Percentiles rank a stretch among this genome's conserved stretches.
Conservation (phyloP, 306 rosid genomes). For the Cucumis sativus region DNA sequence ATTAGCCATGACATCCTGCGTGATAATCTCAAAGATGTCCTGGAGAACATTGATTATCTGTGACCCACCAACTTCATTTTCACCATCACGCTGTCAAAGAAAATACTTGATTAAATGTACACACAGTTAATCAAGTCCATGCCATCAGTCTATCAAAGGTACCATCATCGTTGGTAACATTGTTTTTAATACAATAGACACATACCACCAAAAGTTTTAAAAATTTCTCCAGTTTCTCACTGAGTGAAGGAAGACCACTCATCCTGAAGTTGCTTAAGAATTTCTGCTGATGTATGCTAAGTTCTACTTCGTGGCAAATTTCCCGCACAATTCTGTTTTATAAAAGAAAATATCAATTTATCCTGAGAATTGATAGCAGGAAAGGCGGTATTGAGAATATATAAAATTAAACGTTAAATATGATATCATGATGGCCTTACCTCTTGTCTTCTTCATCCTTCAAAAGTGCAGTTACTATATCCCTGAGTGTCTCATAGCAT, state of each 20-base stretch:
- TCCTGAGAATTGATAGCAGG: neutral
- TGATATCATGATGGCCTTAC: slow-evolving; percentile 35
- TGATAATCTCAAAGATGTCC: slow-evolving; percentile 85
- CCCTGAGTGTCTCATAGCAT: slow-evolving; percentile 78
- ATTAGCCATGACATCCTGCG: slow-evolving; percentile 69
- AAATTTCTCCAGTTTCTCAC: slow-evolving; percentile 78
- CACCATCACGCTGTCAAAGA: slow-evolving; percentile 43
- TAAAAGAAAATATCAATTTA: slow-evolving; percentile 9
- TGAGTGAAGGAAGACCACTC: slow-evolving; percentile 72
- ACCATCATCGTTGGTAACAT: neutral
- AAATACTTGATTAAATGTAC: slow-evolving; percentile 9
- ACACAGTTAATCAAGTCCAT: slow-evolving; percentile 2
- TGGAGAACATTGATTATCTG: slow-evolving; percentile 83
- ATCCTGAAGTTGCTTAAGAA: slow-evolving; percentile 59
- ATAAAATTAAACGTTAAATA: neutral
- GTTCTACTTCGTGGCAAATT: slow-evolving; percentile 34
- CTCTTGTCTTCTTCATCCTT: slow-evolving; percentile 30
- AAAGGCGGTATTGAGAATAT: neutral
- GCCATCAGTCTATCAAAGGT: neutral
- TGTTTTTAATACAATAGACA: neutral
- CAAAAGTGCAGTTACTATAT: slow-evolving; percentile 44
- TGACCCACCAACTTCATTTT: slow-evolving; percentile 21
- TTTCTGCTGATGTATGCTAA: slow-evolving; percentile 7
- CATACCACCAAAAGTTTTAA: slow-evolving; percentile 52
- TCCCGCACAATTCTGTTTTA: slow-evolving; percentile 34